These are phyloP conservation scores for Craterostigma plantagineum DNA, from an alignment of 257 asterid genomes.

Conservation along the genomic window DNA sequence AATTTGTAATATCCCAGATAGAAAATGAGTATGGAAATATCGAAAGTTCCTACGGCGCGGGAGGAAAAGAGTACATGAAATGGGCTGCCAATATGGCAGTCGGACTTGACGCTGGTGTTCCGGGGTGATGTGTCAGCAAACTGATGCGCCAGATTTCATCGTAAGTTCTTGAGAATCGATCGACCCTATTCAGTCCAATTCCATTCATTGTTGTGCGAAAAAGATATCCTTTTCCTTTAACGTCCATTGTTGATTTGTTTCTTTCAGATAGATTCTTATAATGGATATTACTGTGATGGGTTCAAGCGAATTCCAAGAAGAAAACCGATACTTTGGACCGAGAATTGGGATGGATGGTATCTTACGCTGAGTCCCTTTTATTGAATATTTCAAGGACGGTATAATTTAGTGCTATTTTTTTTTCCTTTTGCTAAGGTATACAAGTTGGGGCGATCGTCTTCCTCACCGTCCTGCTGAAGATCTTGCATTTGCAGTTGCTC, in stretches of 20 bases:
- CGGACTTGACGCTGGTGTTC: constrained; percentile 88
- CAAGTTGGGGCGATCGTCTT: constrained; percentile 75
- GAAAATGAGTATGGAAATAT: constrained; percentile 92
- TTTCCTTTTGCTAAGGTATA: constrained; percentile 39
- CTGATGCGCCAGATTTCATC: constrained; percentile 82
- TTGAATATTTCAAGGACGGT: background rate
- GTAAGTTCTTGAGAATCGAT: constrained; percentile 26
- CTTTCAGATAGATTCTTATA: constrained; percentile 76
- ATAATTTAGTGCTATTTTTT: background rate
- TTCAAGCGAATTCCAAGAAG: constrained; percentile 59
- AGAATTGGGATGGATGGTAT: constrained; percentile 98
- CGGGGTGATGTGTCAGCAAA: constrained; percentile 97
- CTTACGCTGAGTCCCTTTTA: constrained; percentile 9
- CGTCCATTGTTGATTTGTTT: too few species aligned
- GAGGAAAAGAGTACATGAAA: constrained; percentile 53
- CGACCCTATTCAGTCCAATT: too few species aligned
- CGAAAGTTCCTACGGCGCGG: constrained; percentile 53
- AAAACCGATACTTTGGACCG: constrained; percentile 83
- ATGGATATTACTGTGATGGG: constrained; percentile 82
- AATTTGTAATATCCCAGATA: constrained; percentile 33
- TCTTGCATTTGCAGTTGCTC: constrained; percentile 94
- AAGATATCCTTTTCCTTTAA: too few species aligned
- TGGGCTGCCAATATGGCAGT: constrained; percentile 98
- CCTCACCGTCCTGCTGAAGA: constrained; percentile 86
- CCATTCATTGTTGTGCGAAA: too few species aligned